Evolutionary conservation across 2,329 filamentous ascomycete genomes (phyloP), one percentile per base, ranked within the genome.

Genomic region (Ophiosphaerella korrae): DNA sequence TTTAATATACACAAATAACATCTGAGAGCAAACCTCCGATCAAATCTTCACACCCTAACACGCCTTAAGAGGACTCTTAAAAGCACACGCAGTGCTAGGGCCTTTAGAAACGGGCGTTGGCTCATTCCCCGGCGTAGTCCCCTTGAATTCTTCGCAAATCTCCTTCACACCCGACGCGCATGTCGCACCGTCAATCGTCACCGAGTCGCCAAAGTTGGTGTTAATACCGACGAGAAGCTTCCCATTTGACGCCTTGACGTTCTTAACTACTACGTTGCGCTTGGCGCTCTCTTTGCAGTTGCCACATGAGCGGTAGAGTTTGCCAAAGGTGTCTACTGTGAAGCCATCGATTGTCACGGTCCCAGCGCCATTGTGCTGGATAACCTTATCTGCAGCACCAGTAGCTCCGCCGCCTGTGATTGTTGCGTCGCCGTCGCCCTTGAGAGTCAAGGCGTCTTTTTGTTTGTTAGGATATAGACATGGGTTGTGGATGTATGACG

Each of bases 151-250:
- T 60, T 66, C 58, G 62, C 70, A 72, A 59, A 73, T 65, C 24
- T 57, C 58, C 59, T 72, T 68, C 45, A 67, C 64, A 51, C 44
- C 54, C 13, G 60, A 50, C 47, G 64, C 63, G 52, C 69, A 70
- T 42, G 63, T 67, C 6, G 26, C 26, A 45, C 48, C 40, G 55
- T 64, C 73, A 58, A 78, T 78, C 3, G 76, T 77, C 57, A 80
- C 77, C 32, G 76, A 78, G 58, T 79, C 78, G 13, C 78, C 78
- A 55, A 77, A 81, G 75, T 81, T 82, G 50, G 72, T 72, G 72
- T 81, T 82, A 67, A 82, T 80, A 42, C 79, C 78, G 55, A 73
- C 77, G 29, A 79, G 71, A 45, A 72, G 63, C 50, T 79, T 79
- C 48, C 72, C 67, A 42, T 69, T 66, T 52, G 75, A 74, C 50